Evolutionary conservation across 1,284 basidiomycete genomes (phyloP).

Genomic region (Lignosus rhinocerotis): DNA sequence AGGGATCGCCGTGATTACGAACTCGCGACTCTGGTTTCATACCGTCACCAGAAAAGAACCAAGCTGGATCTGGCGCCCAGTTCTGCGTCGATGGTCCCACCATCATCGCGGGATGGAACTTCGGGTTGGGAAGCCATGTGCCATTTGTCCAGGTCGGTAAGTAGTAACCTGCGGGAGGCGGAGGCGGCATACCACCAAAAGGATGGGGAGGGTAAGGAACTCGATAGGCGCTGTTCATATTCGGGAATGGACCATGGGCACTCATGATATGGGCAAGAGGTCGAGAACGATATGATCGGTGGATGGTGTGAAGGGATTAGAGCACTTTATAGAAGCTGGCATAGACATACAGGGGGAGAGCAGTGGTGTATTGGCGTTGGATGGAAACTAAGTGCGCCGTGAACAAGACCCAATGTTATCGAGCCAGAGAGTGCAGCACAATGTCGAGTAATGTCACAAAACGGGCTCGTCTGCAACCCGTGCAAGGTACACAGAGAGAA

Average conservation of each 20-base stretch:
- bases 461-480: slow-evolving; percentile 15
- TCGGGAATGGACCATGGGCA: too few relatives aligned
- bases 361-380: slow-evolving; percentile 6
- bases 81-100: slow-evolving; percentile 18
- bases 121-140: slow-evolving; percentile 33
- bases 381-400: background rate
- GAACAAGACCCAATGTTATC: slow-evolving; percentile 5
- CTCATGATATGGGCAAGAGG: slow-evolving; percentile 10
- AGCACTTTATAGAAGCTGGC: slow-evolving; percentile 21
- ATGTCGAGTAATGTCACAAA: background rate
- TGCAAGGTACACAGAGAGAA: slow-evolving; percentile 8
- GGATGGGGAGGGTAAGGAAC: slow-evolving; percentile 14
- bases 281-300: slow-evolving; percentile 11
- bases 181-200: slow-evolving; percentile 31
- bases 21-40: slow-evolving; percentile 47
- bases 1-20: slow-evolving; percentile 55
- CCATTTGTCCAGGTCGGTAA: slow-evolving; percentile 29
- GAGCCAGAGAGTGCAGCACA: slow-evolving; percentile 7
- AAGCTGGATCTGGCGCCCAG: slow-evolving; percentile 35
- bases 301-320: slow-evolving; percentile 13
- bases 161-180: slow-evolving; percentile 31
- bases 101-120: slow-evolving; percentile 23
- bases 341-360: slow-evolving; percentile 27
- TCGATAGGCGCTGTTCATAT: background rate
- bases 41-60: slow-evolving; percentile 22